Conservation (phyloP, 2,329 filamentous ascomycete genomes). For the Penicillium brevicompactum region DNA sequence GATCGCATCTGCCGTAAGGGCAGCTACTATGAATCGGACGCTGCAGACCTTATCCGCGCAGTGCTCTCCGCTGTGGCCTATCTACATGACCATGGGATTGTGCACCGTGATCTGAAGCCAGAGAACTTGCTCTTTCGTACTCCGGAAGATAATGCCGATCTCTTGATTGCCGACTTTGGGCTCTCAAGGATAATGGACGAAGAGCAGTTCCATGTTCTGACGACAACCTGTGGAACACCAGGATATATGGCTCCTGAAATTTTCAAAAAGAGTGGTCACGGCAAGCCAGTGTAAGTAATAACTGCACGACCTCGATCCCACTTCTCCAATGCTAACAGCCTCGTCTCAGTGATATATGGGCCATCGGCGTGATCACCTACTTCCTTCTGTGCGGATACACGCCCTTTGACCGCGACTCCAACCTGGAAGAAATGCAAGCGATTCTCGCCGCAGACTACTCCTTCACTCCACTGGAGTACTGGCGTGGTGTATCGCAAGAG, state of each 20-base stretch:
- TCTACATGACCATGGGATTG: conserved; percentile 96
- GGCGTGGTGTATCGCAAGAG: conserved; percentile 84
- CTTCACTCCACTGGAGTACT: conserved; percentile 93
- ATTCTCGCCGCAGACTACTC: conserved; percentile 96
- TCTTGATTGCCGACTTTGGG: conserved; percentile 96
- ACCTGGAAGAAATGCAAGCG: conserved; percentile 99
- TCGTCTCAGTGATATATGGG: conserved; percentile 77
- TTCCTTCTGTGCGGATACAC: conserved; percentile 98
- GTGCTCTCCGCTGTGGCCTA: conserved; percentile 98
- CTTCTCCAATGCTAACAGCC: background rate
- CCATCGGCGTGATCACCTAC: conserved; percentile 97
- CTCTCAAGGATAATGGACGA: conserved; percentile 98
- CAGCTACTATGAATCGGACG: conserved; percentile 97
- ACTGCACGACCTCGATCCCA: background rate
- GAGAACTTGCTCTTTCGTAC: conserved; percentile 97
- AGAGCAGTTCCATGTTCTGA: conserved; percentile 95
- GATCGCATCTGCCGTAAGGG: conserved; percentile 98
- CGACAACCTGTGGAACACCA: conserved; percentile 95
- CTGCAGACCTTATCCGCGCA: conserved; percentile 89
- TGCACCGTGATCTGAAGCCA: conserved; percentile 95
- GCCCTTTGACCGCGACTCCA: conserved; percentile 94
- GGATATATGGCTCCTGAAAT: conserved; percentile 99
- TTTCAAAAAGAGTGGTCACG: conserved; percentile 97
- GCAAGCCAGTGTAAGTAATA: conserved; percentile 79
- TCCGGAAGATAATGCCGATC: conserved; percentile 94